Evolutionary conservation across 441 rosid species (phyloP).

Genomic region (Populus hybrid): DNA sequence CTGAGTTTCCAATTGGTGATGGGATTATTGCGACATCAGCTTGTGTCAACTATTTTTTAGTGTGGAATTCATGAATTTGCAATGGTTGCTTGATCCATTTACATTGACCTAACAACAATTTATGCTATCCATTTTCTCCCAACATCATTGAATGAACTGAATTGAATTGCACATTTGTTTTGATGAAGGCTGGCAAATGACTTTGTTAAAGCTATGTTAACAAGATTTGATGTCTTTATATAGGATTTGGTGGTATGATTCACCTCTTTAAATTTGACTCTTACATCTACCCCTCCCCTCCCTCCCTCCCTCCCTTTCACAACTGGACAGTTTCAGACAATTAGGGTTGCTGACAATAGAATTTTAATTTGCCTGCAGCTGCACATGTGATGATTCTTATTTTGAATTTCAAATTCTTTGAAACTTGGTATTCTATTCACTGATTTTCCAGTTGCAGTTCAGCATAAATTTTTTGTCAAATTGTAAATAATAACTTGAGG

Average conservation of each 20-base stretch:
- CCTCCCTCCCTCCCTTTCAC: background rate
- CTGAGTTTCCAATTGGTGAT: background rate
- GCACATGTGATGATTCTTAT: background rate
- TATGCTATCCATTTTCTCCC: background rate
- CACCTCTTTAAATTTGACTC: background rate
- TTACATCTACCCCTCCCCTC: background rate
- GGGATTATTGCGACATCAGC: background rate
- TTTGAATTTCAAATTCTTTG: background rate
- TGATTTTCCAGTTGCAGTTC: background rate
- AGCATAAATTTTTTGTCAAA: background rate
- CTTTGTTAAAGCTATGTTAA: background rate
- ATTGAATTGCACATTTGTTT: background rate
- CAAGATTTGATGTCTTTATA: background rate
- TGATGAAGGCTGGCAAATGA: background rate
- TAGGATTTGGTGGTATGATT: background rate
- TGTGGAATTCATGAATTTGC: background rate
- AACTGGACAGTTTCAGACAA: background rate
- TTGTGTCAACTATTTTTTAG: background rate
- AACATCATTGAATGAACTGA: background rate
- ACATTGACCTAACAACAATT: background rate
- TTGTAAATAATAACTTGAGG: background rate
- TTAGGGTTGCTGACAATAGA: background rate
- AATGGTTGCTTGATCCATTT: background rate
- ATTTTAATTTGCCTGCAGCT: background rate
- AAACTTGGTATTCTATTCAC: background rate